Percentiles rank a stretch among this genome's conserved stretches.
Evolutionary conservation across 345 rosid genomes (phyloP).

Genomic region (Gossypium thurberi): DNA sequence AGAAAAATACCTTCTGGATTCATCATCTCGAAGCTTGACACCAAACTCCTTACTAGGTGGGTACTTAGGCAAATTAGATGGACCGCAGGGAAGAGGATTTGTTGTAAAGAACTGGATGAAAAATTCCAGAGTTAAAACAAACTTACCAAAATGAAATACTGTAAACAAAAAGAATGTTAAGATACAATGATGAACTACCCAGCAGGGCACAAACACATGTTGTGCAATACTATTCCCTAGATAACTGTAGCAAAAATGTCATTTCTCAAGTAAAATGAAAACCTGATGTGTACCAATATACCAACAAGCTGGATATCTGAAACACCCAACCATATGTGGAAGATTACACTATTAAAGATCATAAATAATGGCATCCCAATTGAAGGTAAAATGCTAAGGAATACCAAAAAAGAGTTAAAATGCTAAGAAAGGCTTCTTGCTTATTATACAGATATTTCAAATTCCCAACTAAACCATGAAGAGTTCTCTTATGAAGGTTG

Average conservation of each 20-base stretch:
- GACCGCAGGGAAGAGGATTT: constrained; percentile 53
- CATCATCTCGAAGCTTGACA: constrained; percentile 40
- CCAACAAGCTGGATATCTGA: neutral
- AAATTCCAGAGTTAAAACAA: neutral
- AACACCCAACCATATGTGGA: neutral
- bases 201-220: neutral
- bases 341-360: too few relatives aligned
- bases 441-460: neutral
- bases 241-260: neutral
- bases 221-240: neutral
- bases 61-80: constrained; percentile 58
- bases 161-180: neutral
- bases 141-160: neutral
- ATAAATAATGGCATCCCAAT: neutral
- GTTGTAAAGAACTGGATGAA: constrained; percentile 44
- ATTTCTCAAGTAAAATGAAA: neutral
- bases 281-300: neutral
- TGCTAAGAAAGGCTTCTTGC: constrained; percentile 3
- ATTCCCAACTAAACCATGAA: neutral
- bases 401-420: neutral
- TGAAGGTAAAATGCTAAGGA: neutral
- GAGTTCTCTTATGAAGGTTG: neutral
- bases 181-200: neutral
- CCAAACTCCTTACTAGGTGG: constrained; percentile 60
- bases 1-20: constrained; percentile 39